These are phyloP conservation scores for Tulasnella sp. DNA, from an alignment of 768 basidiomycete genomes.

Conservation along the genomic window DNA sequence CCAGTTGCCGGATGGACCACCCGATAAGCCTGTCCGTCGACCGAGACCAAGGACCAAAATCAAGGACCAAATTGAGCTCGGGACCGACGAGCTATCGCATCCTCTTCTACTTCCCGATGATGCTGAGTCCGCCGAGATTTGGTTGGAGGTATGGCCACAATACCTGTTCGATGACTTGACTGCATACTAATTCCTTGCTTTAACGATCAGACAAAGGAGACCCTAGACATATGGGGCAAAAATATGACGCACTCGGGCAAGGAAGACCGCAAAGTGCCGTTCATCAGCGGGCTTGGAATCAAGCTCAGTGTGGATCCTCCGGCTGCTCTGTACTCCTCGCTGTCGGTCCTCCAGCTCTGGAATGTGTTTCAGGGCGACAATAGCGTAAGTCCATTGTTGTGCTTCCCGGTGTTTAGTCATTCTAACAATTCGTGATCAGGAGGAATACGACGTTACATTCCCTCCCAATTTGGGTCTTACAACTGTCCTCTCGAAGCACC, in stretches of 20 bases:
- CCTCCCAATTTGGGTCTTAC: not conserved
- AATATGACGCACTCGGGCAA: not conserved
- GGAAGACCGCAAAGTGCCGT: not conserved
- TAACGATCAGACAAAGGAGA: not conserved
- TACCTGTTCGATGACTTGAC: not conserved
- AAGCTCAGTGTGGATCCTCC: not conserved
- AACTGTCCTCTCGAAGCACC: not conserved
- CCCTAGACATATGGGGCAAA: not conserved
- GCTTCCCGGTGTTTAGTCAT: too few relatives aligned
- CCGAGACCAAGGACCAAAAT: not conserved
- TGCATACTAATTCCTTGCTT: not conserved
- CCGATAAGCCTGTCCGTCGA: not conserved
- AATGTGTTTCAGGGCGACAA: not conserved
- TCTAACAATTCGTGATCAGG: too few relatives aligned
- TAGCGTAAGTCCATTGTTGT: not conserved
- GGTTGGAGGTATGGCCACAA: not conserved
- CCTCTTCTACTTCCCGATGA: not conserved
- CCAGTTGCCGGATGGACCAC: not conserved
- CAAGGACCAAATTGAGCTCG: not conserved
- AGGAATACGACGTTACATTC: not conserved
- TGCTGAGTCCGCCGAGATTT: not conserved
- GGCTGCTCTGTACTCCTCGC: not conserved
- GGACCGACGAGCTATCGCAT: not conserved
- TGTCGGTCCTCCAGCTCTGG: not conserved
- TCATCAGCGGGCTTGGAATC: not conserved